Percentiles rank a stretch among this genome's conserved stretches.
These are phyloP conservation scores for Orychophragmus violaceus DNA, from an alignment of 345 rosid species.

Conservation along the genomic window DNA sequence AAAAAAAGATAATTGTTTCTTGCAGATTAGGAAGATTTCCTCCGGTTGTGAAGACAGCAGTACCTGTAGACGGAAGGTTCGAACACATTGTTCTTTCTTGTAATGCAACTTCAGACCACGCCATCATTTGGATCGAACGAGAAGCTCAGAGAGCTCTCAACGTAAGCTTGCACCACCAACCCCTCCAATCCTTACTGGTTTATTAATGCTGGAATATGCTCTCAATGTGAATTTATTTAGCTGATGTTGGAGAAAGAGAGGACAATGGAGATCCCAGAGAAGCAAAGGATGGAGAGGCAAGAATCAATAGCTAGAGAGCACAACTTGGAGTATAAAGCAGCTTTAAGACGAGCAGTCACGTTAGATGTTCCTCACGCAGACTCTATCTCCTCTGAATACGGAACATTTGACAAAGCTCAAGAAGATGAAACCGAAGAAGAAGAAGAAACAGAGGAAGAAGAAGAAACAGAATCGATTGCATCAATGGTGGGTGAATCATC, in stretches of 20 bases:
- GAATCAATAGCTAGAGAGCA: constrained; percentile 67
- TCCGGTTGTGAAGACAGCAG: constrained; percentile 88
- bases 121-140: constrained; percentile 83
- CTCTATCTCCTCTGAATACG: constrained; percentile 58
- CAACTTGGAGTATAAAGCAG: constrained; percentile 69
- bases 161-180: constrained; percentile 38
- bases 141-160: constrained; percentile 76
- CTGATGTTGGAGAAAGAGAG: constrained; percentile 69
- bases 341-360: constrained; percentile 71
- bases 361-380: constrained; percentile 69
- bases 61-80: constrained; percentile 93
- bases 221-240: no score
- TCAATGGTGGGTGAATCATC: constrained; percentile 22
- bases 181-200: no score
- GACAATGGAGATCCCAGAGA: constrained; percentile 58
- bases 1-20: no score
- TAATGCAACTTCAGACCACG: constrained; percentile 93
- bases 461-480: constrained; percentile 3
- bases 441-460: constrained; percentile 1
- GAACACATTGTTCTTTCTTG: constrained; percentile 94
- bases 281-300: constrained; percentile 88
- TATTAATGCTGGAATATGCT: no score
- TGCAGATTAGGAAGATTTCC: constrained; percentile 79
- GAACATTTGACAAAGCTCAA: constrained; percentile 59
- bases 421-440: constrained; percentile 39